Percentiles rank a stretch among this genome's conserved stretches.
These are phyloP conservation scores for Phlyctochytrium planicorne DNA, from an alignment of 192 early-diverging fungal genomes.

Conservation along the genomic window DNA sequence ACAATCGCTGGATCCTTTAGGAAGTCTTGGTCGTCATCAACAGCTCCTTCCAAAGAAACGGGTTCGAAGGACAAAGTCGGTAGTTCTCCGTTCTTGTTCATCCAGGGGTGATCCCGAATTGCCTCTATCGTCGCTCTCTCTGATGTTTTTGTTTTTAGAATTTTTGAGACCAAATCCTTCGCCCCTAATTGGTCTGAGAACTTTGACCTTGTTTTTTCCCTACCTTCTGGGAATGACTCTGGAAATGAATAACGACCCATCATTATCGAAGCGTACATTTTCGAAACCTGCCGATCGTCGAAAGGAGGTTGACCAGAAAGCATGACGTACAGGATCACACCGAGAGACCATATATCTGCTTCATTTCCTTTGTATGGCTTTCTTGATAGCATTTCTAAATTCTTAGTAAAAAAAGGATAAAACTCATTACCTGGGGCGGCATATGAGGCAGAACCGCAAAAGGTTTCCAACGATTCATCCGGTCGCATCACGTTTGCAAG, in stretches of 20 bases:
- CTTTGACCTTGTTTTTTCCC: conserved; percentile 3
- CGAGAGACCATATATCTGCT: conserved; percentile 93
- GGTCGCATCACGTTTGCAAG: conserved; percentile 38
- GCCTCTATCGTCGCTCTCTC: conserved; percentile 25
- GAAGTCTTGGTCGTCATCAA: conserved; percentile 13
- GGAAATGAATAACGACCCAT: conserved; percentile 38
- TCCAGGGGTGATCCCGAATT: conserved; percentile 36
- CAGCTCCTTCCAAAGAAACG: not conserved
- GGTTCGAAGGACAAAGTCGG: conserved; percentile 28
- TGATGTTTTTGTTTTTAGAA: conserved; percentile 31
- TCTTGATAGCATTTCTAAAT: conserved; percentile 69
- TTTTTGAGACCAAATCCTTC: conserved; percentile 29
- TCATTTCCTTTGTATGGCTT: conserved; percentile 80
- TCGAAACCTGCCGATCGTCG: conserved; percentile 80
- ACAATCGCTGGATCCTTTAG: conserved; percentile 6
- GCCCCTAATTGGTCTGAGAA: conserved; percentile 19
- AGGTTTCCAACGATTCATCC: conserved; percentile 37
- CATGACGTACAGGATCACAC: conserved; percentile 90
- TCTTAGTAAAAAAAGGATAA: not conserved
- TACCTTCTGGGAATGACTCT: conserved; percentile 34
- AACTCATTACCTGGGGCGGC: conserved; percentile 37
- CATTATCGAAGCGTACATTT: conserved; percentile 42
- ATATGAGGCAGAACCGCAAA: conserved; percentile 47
- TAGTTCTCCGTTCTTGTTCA: conserved; percentile 25
- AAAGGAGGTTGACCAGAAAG: conserved; percentile 86